Base-by-base conservation (phyloP, 2,329 filamentous ascomycete species). In the Phaeomoniella chlamydospora region DNA sequence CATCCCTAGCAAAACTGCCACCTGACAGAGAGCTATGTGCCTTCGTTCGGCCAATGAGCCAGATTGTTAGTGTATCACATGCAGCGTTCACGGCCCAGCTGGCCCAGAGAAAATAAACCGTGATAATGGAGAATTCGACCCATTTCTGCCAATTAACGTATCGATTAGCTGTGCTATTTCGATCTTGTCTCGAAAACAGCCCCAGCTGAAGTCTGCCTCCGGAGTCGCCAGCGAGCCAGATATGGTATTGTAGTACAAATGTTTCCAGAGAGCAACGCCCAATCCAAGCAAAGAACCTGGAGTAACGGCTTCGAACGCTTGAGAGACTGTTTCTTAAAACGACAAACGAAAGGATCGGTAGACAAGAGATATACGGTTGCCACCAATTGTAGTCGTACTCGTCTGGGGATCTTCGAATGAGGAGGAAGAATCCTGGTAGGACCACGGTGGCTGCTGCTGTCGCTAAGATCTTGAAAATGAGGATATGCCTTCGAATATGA, bases 221-320 rank as follows among this genome's bases (percentile, higher is more conserved):
- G 2, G 68, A 67, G 44, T 78, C 71, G 2, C 64, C 70, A 2
- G 70, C 71, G 5, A 78, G 62, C 64, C 70, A 74, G 36, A 76
- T 59, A 48, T 80, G 75, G 47, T 68, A 68, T 43, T 77, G 71
- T 26, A 79, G 54, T 4, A 74, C 59, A 42, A 71, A 75, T 1
- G 70, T 67, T 51, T 78, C 74, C 1, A 76, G 61, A 0, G 71
- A 71, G 39, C 65, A 67, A 4, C 58, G 57, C 2, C 75, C 74
- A 2, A 79, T 51, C 56, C 62, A 70, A 1, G 68, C 64, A 17
- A 72, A 72, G 2, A 62, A 42, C 1, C 43, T 45, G 11, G 67
- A 64, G 45, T 69, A 56, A 30, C 57, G 52, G 5, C 57, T 60
- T 4, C 66, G 56, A 6, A 69, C 51, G 1, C 44, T 33, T 1